Conservation (phyloP, 176 grass and related monocot genomes). For the bread wheat (Triticum aestivum) region IWGSC_CS_RefSeq_v2.1 NC_057801.1:139125844-139126343, state of each 20-base stretch:
- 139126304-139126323: background rate
- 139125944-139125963: background rate
- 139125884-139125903: background rate
- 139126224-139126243: background rate
- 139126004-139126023: conserved; percentile 1
- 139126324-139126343: background rate
- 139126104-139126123: background rate
- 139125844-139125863: too few relatives aligned
- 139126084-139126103: background rate
- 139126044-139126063: conserved; percentile 4
- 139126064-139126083: background rate
- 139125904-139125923: conserved; percentile 1
- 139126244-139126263: background rate
- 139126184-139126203: background rate
- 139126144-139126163: background rate
- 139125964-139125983: background rate
- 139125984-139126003: background rate
- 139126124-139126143: background rate
- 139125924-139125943: background rate
- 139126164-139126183: background rate
- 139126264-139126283: background rate
- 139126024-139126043: background rate
- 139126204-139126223: too few relatives aligned
- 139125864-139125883: background rate
- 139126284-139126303: background rate